phyloP scores from a whole-genome alignment of 202 grass and related monocot species.

The Carex sylvatica region DNA sequence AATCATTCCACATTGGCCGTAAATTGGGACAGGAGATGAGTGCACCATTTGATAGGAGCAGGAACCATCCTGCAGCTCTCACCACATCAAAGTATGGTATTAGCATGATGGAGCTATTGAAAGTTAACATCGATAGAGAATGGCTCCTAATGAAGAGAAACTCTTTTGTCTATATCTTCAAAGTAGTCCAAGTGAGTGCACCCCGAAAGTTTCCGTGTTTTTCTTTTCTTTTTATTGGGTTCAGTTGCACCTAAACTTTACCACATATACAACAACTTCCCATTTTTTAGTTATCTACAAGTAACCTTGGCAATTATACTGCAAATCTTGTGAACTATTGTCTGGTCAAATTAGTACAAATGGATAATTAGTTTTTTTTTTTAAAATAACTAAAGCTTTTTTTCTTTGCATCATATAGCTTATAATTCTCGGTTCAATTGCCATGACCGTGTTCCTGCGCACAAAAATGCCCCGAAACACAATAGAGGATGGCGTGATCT shows the following conservation, averaged over 20 bases:
- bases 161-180: conserved; percentile 97
- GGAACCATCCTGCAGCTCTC: conserved; percentile 89
- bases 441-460: conserved; percentile 90
- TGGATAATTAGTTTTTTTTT: background rate
- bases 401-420: conserved; percentile 46
- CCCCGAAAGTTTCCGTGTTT: background rate
- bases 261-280: background rate
- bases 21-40: conserved; percentile 54
- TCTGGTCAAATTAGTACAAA: background rate
- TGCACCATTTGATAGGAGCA: conserved; percentile 55
- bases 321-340: background rate
- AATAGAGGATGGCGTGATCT: conserved; percentile 78
- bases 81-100: conserved; percentile 80
- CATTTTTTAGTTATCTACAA: background rate
- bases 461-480: conserved; percentile 58
- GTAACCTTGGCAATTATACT: background rate
- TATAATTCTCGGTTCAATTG: conserved; percentile 86
- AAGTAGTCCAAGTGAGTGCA: conserved; percentile 67
- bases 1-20: conserved; percentile 70
- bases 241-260: background rate
- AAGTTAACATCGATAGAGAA: conserved; percentile 77
- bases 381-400: background rate
- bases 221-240: background rate
- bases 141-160: conserved; percentile 97
- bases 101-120: conserved; percentile 69